phyloP scores from a whole-genome alignment of 2,329 filamentous ascomycete genomes.

The Colletotrichum graminicola region DNA sequence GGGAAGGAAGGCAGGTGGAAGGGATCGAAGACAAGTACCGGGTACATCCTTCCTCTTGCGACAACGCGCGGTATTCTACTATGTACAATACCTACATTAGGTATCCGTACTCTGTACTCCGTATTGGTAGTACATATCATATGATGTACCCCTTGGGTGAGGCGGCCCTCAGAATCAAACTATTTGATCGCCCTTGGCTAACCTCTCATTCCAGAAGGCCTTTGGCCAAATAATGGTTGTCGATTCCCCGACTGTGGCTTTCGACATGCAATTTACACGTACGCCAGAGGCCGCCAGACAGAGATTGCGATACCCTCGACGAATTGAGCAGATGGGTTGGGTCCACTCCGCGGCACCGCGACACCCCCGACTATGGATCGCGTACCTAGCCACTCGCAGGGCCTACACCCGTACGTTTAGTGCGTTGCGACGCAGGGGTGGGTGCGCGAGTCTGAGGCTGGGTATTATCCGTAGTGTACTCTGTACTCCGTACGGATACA shows the following conservation, averaged over 20 bases:
- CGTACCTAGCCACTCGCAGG: not conserved
- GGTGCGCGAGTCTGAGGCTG: not conserved
- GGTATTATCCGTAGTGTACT: no score
- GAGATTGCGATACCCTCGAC: slow-evolving; percentile 36
- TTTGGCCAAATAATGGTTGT: not conserved
- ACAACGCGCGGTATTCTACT: not conserved
- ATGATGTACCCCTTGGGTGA: not conserved
- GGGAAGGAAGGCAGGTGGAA: not conserved
- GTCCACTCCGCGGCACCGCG: slow-evolving; percentile 8
- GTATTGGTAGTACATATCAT: no score
- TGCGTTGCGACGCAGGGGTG: slow-evolving; percentile 19
- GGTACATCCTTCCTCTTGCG: not conserved
- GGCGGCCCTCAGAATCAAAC: not conserved
- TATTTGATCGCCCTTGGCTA: not conserved
- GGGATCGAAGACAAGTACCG: slow-evolving; percentile 22
- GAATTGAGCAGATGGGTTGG: slow-evolving; percentile 22
- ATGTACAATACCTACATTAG: no score
- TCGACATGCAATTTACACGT: no score
- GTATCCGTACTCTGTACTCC: no score
- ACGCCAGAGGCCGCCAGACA: slow-evolving; percentile 25
- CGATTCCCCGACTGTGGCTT: no score
- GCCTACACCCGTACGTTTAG: slow-evolving; percentile 8
- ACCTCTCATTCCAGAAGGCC: not conserved
- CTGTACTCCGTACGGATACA: no score
- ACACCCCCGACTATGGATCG: slow-evolving; percentile 12